phyloP scores from a whole-genome alignment of 2,329 filamentous ascomycete genomes.

The Neonectria magnoliae region DNA sequence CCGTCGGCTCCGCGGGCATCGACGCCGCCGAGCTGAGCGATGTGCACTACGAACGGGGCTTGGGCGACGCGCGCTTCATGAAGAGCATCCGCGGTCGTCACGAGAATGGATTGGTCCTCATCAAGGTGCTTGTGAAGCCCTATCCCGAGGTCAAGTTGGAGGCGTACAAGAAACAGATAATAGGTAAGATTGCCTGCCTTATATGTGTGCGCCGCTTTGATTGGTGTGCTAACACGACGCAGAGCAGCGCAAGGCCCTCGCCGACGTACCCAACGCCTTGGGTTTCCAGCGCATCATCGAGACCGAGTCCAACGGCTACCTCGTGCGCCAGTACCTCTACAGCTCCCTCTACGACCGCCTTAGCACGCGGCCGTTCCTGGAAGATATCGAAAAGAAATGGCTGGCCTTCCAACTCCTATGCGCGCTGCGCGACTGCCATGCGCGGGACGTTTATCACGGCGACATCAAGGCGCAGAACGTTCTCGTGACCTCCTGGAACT shows the following conservation, averaged over 20 bases:
- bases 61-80: slow-evolving; percentile 94
- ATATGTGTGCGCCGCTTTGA: neutral
- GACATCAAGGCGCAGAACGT: slow-evolving; percentile 99
- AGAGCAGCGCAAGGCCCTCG: slow-evolving; percentile 83
- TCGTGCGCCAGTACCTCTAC: slow-evolving; percentile 94
- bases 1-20: slow-evolving; percentile 90
- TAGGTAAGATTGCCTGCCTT: slow-evolving; percentile 64
- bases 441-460: slow-evolving; percentile 89
- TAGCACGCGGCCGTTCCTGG: slow-evolving; percentile 94
- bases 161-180: slow-evolving; percentile 79
- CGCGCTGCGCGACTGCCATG: slow-evolving; percentile 90
- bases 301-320: slow-evolving; percentile 89
- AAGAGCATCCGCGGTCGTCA: slow-evolving; percentile 93
- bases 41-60: slow-evolving; percentile 88
- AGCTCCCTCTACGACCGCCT: slow-evolving; percentile 97
- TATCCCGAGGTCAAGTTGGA: slow-evolving; percentile 84
- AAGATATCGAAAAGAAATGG: slow-evolving; percentile 99
- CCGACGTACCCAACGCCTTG: slow-evolving; percentile 89
- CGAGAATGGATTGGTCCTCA: slow-evolving; percentile 89
- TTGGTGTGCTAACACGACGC: slow-evolving; percentile 24
- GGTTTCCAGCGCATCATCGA: slow-evolving; percentile 92
- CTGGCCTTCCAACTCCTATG: slow-evolving; percentile 94
- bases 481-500: slow-evolving; percentile 98
- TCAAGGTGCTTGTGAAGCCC: slow-evolving; percentile 95
- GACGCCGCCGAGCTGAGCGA: slow-evolving; percentile 93